Conservation (phyloP, 2,329 filamentous ascomycete genomes). For the Ophiosphaerella narmari region DNA sequence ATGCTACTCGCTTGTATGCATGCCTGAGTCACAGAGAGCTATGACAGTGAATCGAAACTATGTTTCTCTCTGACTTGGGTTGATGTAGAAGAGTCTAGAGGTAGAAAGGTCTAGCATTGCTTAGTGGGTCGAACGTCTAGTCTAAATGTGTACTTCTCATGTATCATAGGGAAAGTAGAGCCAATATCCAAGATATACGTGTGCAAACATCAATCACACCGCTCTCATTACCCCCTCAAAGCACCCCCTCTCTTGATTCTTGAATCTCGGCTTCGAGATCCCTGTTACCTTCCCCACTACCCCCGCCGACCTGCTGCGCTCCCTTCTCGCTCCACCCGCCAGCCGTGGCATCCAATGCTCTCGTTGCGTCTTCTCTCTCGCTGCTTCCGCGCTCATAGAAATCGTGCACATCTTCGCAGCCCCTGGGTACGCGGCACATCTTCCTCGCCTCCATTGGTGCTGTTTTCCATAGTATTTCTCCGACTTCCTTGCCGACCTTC, state of each 20-base stretch:
- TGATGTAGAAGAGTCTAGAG: not conserved
- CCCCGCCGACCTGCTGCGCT: slow-evolving; percentile 30
- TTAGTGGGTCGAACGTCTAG: too few species aligned
- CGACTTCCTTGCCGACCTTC: slow-evolving; percentile 79
- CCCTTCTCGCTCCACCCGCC: slow-evolving; percentile 41
- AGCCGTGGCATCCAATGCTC: slow-evolving; percentile 31
- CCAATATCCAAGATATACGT: not conserved
- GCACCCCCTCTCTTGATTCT: not conserved
- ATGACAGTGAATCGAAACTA: not conserved
- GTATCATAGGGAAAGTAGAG: not conserved
- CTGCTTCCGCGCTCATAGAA: slow-evolving; percentile 28
- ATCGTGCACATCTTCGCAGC: slow-evolving; percentile 58
- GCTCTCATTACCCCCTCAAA: not conserved
- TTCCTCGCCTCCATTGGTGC: slow-evolving; percentile 59
- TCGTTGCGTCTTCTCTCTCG: slow-evolving; percentile 21
- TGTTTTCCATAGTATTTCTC: slow-evolving; percentile 84
- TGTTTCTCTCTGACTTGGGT: not conserved
- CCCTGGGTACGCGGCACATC: slow-evolving; percentile 66
- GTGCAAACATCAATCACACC: not conserved
- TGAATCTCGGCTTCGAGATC: slow-evolving; percentile 18
- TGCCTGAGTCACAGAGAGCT: slow-evolving; percentile 4
- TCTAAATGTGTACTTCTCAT: not conserved
- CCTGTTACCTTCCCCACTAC: slow-evolving; percentile 31
- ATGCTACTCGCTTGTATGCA: not conserved
- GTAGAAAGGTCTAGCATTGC: too few species aligned